phyloP scores from a whole-genome alignment of 371 early-diverging fungal species.

The Rhizopus stolonifer region DNA sequence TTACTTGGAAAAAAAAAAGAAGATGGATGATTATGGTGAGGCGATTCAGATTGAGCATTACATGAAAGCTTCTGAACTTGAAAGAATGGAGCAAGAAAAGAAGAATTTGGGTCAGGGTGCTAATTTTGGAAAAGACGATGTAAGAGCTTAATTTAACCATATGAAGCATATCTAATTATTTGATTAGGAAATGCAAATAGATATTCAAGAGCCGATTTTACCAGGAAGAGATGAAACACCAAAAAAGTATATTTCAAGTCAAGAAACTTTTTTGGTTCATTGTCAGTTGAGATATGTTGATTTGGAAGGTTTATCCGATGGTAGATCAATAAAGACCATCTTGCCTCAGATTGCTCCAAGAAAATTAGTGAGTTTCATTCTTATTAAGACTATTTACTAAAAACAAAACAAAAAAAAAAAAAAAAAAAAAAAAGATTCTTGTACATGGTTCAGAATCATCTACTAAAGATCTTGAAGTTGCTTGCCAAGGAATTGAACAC shows the following conservation, averaged over 20 bases:
- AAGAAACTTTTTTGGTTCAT: slow-evolving; percentile 57
- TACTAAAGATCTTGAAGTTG: slow-evolving; percentile 62
- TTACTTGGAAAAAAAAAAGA: slow-evolving; percentile 72
- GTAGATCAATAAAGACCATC: slow-evolving; percentile 83
- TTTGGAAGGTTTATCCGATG: slow-evolving; percentile 90
- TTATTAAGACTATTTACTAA: not conserved
- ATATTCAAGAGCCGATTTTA: slow-evolving; percentile 46
- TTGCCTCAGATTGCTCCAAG: slow-evolving; percentile 81
- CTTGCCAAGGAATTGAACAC: slow-evolving; percentile 56
- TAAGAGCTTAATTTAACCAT: slow-evolving; percentile 1
- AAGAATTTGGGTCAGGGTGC: slow-evolving; percentile 47
- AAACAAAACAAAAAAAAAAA: too few species aligned
- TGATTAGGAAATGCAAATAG: slow-evolving; percentile 42
- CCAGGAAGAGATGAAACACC: slow-evolving; percentile 60
- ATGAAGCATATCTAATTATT: not conserved
- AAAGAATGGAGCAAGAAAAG: slow-evolving; percentile 35
- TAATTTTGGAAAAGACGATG: slow-evolving; percentile 50
- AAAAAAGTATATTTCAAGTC: slow-evolving; percentile 69
- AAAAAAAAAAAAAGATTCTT: too few species aligned
- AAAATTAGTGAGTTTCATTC: slow-evolving; percentile 62
- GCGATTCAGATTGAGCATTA: slow-evolving; percentile 78
- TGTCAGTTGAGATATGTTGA: slow-evolving; percentile 85
- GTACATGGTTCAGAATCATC: slow-evolving; percentile 76
- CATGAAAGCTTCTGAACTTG: slow-evolving; percentile 53
- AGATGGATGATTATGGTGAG: slow-evolving; percentile 95